Evolutionary conservation across 345 rosid species (phyloP).

Genomic region (Eucalyptus dawsonii): DNA sequence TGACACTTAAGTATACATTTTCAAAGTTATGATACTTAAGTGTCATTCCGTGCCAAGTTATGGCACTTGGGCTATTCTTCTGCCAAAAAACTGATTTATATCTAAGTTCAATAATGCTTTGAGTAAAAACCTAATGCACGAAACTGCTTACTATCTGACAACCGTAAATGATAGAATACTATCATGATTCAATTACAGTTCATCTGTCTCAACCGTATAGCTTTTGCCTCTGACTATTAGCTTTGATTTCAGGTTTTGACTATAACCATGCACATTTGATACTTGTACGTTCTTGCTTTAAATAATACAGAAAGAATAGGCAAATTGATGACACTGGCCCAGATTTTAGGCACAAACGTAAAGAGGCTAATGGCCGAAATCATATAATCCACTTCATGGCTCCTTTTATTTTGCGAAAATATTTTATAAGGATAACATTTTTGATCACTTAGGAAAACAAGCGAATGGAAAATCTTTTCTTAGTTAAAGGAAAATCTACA

Average conservation of each 20-base stretch:
- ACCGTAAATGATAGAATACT: not conserved
- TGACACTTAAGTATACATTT: no score
- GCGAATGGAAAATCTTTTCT: not conserved
- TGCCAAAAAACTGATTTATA: no score
- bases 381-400: not conserved
- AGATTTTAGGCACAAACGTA: no score
- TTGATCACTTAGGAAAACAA: no score
- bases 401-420: not conserved
- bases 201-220: not conserved
- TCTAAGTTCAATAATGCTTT: not conserved
- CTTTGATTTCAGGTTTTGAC: not conserved
- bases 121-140: not conserved
- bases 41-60: no score
- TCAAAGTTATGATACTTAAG: no score
- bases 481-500: not conserved
- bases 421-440: no score
- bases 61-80: no score
- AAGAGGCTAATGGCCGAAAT: no score
- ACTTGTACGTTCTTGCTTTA: not conserved
- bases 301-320: not conserved
- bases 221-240: not conserved
- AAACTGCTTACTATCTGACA: not conserved
- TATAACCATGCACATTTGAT: not conserved
- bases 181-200: not conserved
- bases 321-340: not conserved